A percentile compares a stretch with the other conserved stretches of the same genome.
Evolutionary conservation across 805 yeast genomes (phyloP).

Genomic region (Candida sonorensis): DNA sequence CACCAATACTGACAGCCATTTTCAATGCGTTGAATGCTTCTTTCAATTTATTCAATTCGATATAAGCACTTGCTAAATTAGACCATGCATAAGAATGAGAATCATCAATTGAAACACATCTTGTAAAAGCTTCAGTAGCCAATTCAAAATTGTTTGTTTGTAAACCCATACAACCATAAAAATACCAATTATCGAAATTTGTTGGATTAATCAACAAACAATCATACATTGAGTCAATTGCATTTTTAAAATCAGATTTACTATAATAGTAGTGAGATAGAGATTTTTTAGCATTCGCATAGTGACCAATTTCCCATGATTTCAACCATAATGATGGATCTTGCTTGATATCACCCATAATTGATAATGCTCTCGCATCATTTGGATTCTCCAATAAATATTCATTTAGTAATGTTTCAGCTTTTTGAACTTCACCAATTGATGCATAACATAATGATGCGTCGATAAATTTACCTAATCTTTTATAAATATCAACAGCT

Average conservation of each 20-base stretch:
- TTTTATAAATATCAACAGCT: slow-evolving; percentile 82
- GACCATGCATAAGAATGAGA: slow-evolving; percentile 84
- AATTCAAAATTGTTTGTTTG: slow-evolving; percentile 63
- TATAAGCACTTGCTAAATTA: slow-evolving; percentile 75
- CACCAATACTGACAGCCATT: slow-evolving; percentile 66
- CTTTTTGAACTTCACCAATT: slow-evolving; percentile 64
- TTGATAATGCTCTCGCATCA: slow-evolving; percentile 78
- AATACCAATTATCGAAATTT: slow-evolving; percentile 78
- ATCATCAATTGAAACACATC: slow-evolving; percentile 84
- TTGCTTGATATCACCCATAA: slow-evolving; percentile 77
- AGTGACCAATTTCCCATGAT: slow-evolving; percentile 82
- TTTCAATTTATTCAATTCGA: slow-evolving; percentile 53
- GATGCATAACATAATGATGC: slow-evolving; percentile 89
- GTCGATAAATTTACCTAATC: slow-evolving; percentile 70
- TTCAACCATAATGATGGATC: slow-evolving; percentile 74
- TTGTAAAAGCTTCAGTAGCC: slow-evolving; percentile 87
- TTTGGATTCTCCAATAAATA: slow-evolving; percentile 52
- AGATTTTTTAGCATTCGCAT: slow-evolving; percentile 81
- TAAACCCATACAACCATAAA: slow-evolving; percentile 86
- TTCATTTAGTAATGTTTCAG: slow-evolving; percentile 48
- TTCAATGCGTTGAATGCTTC: slow-evolving; percentile 85
- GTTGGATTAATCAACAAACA: slow-evolving; percentile 69
- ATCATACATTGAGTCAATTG: slow-evolving; percentile 66
- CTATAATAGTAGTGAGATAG: slow-evolving; percentile 61
- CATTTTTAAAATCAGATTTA: slow-evolving; percentile 39